These are phyloP conservation scores for Lactarius akahatsu DNA, from an alignment of 768 basidiomycete genomes.

Conservation along the genomic window DNA sequence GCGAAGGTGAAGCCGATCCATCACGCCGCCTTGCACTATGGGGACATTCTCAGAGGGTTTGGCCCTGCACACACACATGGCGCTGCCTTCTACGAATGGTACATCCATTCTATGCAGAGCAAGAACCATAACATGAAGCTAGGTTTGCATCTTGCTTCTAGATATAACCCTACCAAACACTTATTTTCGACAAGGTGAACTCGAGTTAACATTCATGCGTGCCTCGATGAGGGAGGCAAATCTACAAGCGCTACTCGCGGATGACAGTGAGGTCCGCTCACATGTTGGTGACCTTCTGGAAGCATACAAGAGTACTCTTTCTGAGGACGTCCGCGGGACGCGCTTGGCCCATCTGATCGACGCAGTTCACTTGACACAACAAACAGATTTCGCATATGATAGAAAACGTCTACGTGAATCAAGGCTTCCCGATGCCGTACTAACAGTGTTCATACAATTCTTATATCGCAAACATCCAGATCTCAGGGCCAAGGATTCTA, in stretches of 20 bases:
- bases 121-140: conserved; percentile 30
- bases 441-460: neutral
- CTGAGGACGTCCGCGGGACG: conserved; percentile 13
- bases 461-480: neutral
- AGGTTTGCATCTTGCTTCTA: conserved; percentile 19
- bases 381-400: neutral
- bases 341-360: neutral
- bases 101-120: conserved; percentile 29
- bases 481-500: neutral
- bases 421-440: neutral
- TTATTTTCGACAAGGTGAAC: conserved; percentile 22
- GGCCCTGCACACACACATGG: conserved; percentile 34
- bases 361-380: neutral
- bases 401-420: neutral
- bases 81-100: conserved; percentile 25
- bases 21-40: conserved; percentile 38
- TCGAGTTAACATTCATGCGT: conserved; percentile 20
- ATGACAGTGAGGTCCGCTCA: neutral
- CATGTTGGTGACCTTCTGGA: neutral
- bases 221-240: conserved; percentile 12
- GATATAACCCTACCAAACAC: neutral
- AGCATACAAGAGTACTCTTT: neutral
- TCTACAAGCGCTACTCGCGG: neutral
- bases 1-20: conserved; percentile 34
- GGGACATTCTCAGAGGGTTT: conserved; percentile 32